Conservation (phyloP, 2,329 filamentous ascomycete species). For the Fusarium sp. region DNA sequence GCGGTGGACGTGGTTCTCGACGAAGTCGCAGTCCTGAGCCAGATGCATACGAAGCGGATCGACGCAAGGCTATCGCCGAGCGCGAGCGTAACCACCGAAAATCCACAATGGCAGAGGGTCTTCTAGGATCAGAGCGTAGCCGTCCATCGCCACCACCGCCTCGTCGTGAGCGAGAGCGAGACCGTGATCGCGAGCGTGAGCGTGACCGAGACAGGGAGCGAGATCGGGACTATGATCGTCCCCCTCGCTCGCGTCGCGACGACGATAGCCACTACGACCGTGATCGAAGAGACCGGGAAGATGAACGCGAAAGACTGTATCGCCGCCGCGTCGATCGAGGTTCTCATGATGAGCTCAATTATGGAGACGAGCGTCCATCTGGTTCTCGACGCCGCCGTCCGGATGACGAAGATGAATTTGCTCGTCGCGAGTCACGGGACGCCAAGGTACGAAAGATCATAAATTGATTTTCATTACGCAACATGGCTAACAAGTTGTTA, state of each 20-base stretch:
- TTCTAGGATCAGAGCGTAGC: slow-evolving; percentile 66
- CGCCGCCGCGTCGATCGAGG: slow-evolving; percentile 82
- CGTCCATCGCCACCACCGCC: slow-evolving; percentile 55
- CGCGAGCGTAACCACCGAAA: slow-evolving; percentile 95
- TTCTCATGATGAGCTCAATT: slow-evolving; percentile 89
- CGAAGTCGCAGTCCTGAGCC: slow-evolving; percentile 90
- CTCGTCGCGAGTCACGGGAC: slow-evolving; percentile 74
- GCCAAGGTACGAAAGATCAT: slow-evolving; percentile 68
- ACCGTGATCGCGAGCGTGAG: slow-evolving; percentile 20
- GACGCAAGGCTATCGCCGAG: slow-evolving; percentile 92
- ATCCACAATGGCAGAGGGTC: slow-evolving; percentile 74
- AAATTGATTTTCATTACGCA: not conserved
- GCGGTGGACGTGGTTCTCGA: slow-evolving; percentile 67
- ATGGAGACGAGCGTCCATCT: slow-evolving; percentile 80
- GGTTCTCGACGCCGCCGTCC: slow-evolving; percentile 79
- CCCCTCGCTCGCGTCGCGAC: slow-evolving; percentile 67
- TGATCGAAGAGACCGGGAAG: slow-evolving; percentile 88
- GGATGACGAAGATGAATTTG: slow-evolving; percentile 79
- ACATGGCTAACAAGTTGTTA: slow-evolving; percentile 46
- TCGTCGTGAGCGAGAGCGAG: slow-evolving; percentile 34
- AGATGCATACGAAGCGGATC: slow-evolving; percentile 95
- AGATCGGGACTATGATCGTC: slow-evolving; percentile 62
- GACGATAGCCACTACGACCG: slow-evolving; percentile 82
- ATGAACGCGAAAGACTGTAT: slow-evolving; percentile 89
- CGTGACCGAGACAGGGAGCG: slow-evolving; percentile 60